Base-by-base conservation (phyloP, 1,139 yeast genomes). In the Suhomyces terraborum region DNA sequence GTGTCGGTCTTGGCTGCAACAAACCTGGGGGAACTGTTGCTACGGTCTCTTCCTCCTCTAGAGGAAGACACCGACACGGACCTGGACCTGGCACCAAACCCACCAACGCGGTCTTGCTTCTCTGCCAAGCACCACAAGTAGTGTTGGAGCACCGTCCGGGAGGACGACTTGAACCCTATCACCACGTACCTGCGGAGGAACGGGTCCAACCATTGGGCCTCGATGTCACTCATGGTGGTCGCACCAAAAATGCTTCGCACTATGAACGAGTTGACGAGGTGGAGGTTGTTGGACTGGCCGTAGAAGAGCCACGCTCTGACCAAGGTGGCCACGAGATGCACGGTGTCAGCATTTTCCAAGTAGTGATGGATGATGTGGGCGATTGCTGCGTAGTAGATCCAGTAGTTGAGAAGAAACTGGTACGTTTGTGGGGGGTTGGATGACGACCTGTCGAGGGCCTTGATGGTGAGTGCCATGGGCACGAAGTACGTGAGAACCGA, bases 351-450 rank as follows among this genome's bases (percentile, higher is more conserved):
- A 9, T 32, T 33, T 22, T 42, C 42, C 9, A 34, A 27, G 27
- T 48, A 46, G 21, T 27, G 29, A 17, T 40, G 31, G 19, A 39
- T 22, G 17, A 51, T n/a, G 39, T 43, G 47, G 26, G 46, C 49
- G 7, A 44, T 26, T 2, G 37, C 43, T 5, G 45, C 33, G 40
- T 44, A 51, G 41, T 51, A 51, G 21, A 48, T 22, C 55, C 55
- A 51, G 36, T 51, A 51, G 46, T 51, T 51, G 23, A 51, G 38
- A 24, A 51, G 42, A 32, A 46, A 51, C 38, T 42, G 43, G 42
- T 27, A 45, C 10, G 53, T 41, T 4, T 30, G 34, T 16, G 26
- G 33, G n/a, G 41, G 47, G 6, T 36, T 40, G 10, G 37, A n/a
- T 12, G 27, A 29, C 23, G 41, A 17, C 20, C 27, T 12, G 20